A percentile compares a stretch with the other conserved stretches of the same genome.
phyloP scores from a whole-genome alignment of 352 stramenopile genomes.

The Nothophytophthora sp. region DNA sequence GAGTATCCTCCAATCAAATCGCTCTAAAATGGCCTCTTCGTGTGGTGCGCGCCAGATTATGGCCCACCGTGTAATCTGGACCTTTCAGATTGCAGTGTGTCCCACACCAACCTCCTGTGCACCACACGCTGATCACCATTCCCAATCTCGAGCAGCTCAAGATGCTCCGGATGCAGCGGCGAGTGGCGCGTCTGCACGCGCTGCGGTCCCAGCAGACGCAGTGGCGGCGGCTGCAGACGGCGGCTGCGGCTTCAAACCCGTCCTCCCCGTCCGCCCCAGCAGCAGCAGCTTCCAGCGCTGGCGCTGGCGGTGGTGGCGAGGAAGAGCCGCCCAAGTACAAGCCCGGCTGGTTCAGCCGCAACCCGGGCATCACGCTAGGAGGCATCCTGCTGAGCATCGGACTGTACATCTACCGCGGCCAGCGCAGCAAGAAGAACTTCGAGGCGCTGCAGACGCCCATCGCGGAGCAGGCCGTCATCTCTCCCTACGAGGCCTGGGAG shows the following conservation, averaged over 20 bases:
- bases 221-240: slow-evolving; percentile 17
- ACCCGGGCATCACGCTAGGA: slow-evolving; percentile 75
- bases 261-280: neutral
- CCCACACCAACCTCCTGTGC: slow-evolving; percentile 1
- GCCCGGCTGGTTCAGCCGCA: slow-evolving; percentile 85
- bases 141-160: neutral
- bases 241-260: neutral
- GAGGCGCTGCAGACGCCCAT: slow-evolving; percentile 71
- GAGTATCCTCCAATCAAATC: slow-evolving; percentile 7
- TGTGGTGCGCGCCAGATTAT: too few relatives aligned
- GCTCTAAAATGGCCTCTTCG: too few relatives aligned
- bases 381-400: slow-evolving; percentile 68
- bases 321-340: slow-evolving; percentile 81
- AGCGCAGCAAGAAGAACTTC: slow-evolving; percentile 81
- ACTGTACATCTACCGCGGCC: slow-evolving; percentile 76
- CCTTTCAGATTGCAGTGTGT: neutral
- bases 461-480: slow-evolving; percentile 73
- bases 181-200: slow-evolving; percentile 4
- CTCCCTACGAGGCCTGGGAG: slow-evolving; percentile 86
- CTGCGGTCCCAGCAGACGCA: neutral
- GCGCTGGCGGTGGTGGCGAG: slow-evolving; percentile 17
- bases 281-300: slow-evolving; percentile 7
- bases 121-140: neutral
- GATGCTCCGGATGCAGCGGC: slow-evolving; percentile 24
- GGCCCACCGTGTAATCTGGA: too few relatives aligned